These are phyloP conservation scores for Hemerocallis citrina DNA, from an alignment of 106 monocot species.

Conservation along the genomic window DNA sequence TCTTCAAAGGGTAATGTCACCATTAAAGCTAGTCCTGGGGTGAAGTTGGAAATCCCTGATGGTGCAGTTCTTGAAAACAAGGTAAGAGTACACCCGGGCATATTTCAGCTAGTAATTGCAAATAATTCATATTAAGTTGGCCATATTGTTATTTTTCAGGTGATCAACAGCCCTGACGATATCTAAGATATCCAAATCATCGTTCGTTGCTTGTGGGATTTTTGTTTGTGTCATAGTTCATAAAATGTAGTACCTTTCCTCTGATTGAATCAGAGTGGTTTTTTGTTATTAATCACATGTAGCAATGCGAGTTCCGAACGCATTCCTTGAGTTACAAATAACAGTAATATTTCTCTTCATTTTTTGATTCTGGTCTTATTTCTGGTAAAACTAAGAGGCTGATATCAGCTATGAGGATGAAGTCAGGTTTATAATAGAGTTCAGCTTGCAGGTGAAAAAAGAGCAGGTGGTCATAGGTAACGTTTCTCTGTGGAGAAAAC, in stretches of 20 bases:
- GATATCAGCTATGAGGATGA: too few relatives aligned
- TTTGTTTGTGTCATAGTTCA: not conserved
- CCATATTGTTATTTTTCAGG: conserved; percentile 16
- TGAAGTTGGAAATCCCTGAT: conserved; percentile 62
- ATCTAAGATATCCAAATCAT: conserved; percentile 27
- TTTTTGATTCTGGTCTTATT: not conserved
- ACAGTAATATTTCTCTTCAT: not conserved
- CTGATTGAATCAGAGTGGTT: conserved; percentile 4
- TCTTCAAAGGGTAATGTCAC: conserved; percentile 54
- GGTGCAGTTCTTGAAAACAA: conserved; percentile 53
- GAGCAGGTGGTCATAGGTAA: too few relatives aligned
- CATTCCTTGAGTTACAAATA: conserved; percentile 5
- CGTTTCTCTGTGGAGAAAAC: too few relatives aligned
- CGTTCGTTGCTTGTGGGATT: not conserved
- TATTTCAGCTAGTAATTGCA: not conserved
- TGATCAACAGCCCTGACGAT: conserved; percentile 34
- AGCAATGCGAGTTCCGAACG: conserved; percentile 1
- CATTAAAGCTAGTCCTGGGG: conserved; percentile 38
- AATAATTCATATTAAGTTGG: not conserved
- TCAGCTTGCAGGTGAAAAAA: too few relatives aligned
- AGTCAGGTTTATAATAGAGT: too few relatives aligned
- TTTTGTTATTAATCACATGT: not conserved
- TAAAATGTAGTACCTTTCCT: not conserved
- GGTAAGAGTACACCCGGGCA: conserved; percentile 13
- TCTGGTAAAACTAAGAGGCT: too few relatives aligned